Base-by-base conservation (phyloP, 2,329 filamentous ascomycete species). In the Rhexocercosporidium sp. region DNA sequence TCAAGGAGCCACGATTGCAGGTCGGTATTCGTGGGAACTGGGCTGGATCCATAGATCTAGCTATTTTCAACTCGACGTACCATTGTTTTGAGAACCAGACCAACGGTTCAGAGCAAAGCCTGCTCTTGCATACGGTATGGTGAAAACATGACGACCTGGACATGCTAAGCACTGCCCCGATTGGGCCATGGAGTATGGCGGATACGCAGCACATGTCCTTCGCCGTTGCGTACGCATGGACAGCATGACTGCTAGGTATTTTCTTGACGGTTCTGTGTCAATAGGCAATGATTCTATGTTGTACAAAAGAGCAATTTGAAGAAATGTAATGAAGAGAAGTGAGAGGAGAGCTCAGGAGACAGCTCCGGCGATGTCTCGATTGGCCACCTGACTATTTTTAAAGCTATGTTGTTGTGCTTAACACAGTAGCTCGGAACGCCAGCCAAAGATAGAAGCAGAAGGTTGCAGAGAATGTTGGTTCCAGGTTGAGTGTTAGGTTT, bases 141-240 rank as follows among this genome's bases (percentile, higher is more conserved):
- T 39, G 11, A 25, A 37, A 34, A 56, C 31, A 56, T 56, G 53
- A n/a, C 18, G n/a, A 39, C 31, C 53, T 37, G 31, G 31, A 16
- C 31, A 31, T 20, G 53, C 31, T n/a, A 37, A 39, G 53, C 11
- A 3, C 1, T 3, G 22, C 22, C 7, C 53, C 53, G 53, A 39
- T 56, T 56, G n/a, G 53, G 31, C n/a, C 5, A 14, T 20, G 12
- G 5, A n/a, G 39, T 8, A 31, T 56, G 11, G 53, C 39, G 9
- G 53, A 39, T 39, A 56, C 53, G 53, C 53, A 37, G 16, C 31
- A 39, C 22, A 56, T 56, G 53, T 39, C 14, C 27, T n/a, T 54
- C 34, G 27, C 49, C 49, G 47, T 34, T 56, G 53, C 6, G 14
- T 11, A 16, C 18, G 18, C 51, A 27, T 31, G 51, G 4, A 20